phyloP scores from a whole-genome alignment of 768 basidiomycete species.

The Lentinula edodes region DNA sequence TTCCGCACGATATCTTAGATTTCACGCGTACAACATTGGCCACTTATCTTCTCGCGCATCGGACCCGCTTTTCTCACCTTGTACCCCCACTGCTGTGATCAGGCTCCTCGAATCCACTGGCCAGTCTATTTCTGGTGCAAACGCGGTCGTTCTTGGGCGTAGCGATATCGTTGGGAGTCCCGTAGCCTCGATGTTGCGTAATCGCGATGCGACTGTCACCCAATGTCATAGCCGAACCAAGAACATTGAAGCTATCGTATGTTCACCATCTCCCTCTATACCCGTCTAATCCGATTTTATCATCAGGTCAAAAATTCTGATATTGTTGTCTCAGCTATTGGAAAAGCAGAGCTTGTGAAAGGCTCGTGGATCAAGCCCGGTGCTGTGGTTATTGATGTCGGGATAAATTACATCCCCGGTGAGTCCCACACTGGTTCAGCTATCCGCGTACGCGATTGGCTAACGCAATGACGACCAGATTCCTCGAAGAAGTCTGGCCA shows the following conservation, averaged over 20 bases:
- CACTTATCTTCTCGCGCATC: constrained; percentile 88
- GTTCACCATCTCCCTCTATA: constrained; percentile 18
- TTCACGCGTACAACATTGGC: constrained; percentile 98
- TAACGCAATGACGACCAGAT: constrained; percentile 39
- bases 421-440: constrained; percentile 12
- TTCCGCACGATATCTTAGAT: constrained; percentile 39
- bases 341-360: constrained; percentile 83
- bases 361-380: constrained; percentile 96
- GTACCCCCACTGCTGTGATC: constrained; percentile 93
- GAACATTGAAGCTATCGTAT: constrained; percentile 72
- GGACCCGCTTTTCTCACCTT: constrained; percentile 86
- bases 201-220: constrained; percentile 91
- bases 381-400: constrained; percentile 94
- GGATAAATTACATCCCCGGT: constrained; percentile 95
- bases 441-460: not conserved
- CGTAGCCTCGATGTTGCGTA: constrained; percentile 84
- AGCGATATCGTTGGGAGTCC: constrained; percentile 98
- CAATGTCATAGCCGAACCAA: constrained; percentile 93
- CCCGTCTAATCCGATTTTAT: constrained; percentile 7
- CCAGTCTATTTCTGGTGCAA: constrained; percentile 67
- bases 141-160: constrained; percentile 90
- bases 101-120: constrained; percentile 86
- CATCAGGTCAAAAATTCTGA: constrained; percentile 78
- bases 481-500: constrained; percentile 90
- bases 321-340: constrained; percentile 95